Percentiles rank a stretch among this genome's conserved stretches.
Evolutionary conservation across 1,284 basidiomycete genomes (phyloP).

Genomic region (Moesziomyces antarcticus): DNA sequence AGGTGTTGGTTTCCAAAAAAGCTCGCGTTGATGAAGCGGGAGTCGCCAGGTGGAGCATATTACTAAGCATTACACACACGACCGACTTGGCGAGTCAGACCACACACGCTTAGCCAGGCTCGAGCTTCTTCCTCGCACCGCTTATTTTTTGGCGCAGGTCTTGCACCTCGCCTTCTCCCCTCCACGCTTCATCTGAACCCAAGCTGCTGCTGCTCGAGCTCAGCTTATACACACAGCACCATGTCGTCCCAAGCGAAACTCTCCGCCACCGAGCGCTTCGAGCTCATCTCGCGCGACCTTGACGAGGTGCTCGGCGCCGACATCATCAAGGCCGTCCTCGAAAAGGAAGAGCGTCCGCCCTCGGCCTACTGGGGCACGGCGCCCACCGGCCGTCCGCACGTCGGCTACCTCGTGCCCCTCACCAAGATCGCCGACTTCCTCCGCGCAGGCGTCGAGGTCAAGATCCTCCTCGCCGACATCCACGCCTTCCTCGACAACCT

Average conservation of each 20-base stretch:
- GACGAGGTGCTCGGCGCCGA: conserved; percentile 91
- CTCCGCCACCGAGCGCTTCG: conserved; percentile 76
- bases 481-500: conserved; percentile 98
- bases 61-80: neutral
- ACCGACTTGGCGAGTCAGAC: conserved; percentile 15
- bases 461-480: conserved; percentile 89
- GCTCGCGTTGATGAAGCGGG: too few species aligned
- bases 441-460: conserved; percentile 90
- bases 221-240: neutral
- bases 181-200: conserved; percentile 2
- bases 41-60: neutral
- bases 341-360: conserved; percentile 71
- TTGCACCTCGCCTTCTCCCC: neutral
- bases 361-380: conserved; percentile 78
- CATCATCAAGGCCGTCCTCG: conserved; percentile 81
- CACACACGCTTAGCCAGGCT: neutral
- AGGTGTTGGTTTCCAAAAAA: too few species aligned
- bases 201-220: neutral
- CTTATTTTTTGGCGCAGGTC: neutral
- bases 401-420: conserved; percentile 95
- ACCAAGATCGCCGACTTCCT: conserved; percentile 98
- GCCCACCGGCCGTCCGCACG: conserved; percentile 89
- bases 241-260: conserved; percentile 45
- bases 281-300: conserved; percentile 85
- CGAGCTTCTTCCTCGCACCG: conserved; percentile 10